Evolutionary conservation across 164 flowering plant genomes (phyloP).

Genomic region (Chimonanthus praecox): DNA sequence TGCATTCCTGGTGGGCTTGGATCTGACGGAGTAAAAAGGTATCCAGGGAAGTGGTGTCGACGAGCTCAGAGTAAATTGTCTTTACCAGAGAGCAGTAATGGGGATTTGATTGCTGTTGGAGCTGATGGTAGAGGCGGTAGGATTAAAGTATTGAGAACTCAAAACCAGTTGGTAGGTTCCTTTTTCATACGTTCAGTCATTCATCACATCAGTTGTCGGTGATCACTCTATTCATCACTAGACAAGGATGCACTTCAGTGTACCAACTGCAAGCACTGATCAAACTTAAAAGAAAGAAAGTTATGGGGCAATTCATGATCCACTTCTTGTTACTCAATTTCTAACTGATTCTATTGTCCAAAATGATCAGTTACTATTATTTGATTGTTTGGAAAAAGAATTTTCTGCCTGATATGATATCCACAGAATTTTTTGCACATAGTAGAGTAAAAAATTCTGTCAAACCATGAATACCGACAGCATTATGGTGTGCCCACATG

Average conservation of each 20-base stretch:
- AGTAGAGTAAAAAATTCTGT: too few species aligned
- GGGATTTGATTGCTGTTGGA: constrained; percentile 67
- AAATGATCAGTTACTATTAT: too few species aligned
- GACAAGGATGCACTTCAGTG: neutral
- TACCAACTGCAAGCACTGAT: neutral
- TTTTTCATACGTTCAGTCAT: constrained; percentile 1
- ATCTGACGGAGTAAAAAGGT: constrained; percentile 67
- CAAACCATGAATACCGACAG: too few species aligned
- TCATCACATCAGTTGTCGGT: neutral
- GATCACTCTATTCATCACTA: neutral
- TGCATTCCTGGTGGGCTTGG: constrained; percentile 78
- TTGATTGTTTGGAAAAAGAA: too few species aligned
- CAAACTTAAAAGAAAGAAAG: too few species aligned
- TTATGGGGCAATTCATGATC: too few species aligned
- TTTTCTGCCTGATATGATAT: too few species aligned
- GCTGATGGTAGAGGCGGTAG: constrained; percentile 97
- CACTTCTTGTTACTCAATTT: too few species aligned
- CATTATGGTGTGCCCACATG: neutral
- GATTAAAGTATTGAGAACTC: constrained; percentile 66
- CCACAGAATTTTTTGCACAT: too few species aligned
- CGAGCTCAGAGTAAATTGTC: constrained; percentile 29
- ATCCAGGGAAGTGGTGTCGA: constrained; percentile 94
- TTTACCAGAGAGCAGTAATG: constrained; percentile 18
- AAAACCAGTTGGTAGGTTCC: constrained; percentile 40
- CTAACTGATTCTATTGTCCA: too few species aligned